Percentiles rank a stretch among this genome's conserved stretches.
Conservation (phyloP, 176 grass and related monocot genomes). For the Puccinellia tenuiflora region DNA sequence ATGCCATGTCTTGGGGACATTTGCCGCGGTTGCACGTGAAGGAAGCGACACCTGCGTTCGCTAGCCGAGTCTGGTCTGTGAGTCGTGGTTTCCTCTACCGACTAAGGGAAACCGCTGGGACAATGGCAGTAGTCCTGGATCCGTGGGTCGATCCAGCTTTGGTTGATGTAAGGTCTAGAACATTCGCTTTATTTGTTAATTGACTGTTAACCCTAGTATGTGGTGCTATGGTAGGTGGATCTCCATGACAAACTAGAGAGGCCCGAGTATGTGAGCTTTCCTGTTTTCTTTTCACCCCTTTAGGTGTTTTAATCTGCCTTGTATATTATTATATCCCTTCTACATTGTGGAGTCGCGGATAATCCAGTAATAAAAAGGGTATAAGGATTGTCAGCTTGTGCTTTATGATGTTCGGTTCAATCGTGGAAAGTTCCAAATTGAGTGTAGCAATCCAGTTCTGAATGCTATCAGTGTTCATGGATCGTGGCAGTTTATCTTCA, state of each 20-base stretch:
- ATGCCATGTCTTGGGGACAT: slow-evolving; percentile 5
- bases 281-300: slow-evolving; percentile 12
- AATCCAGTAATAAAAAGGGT: slow-evolving; percentile 15
- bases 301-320: slow-evolving; percentile 29
- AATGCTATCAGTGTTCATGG: neutral
- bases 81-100: neutral
- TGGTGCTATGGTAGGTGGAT: slow-evolving; percentile 31
- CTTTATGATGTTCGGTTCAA: neutral
- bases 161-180: slow-evolving; percentile 40
- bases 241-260: slow-evolving; percentile 30
- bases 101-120: slow-evolving; percentile 18
- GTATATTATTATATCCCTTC: slow-evolving; percentile 32
- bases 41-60: slow-evolving; percentile 37
- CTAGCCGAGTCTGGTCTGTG: slow-evolving; percentile 26
- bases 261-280: slow-evolving; percentile 30
- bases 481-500: neutral
- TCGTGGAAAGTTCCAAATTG: neutral
- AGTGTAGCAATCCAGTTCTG: neutral
- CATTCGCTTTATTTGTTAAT: slow-evolving; percentile 54
- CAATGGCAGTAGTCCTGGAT: slow-evolving; percentile 7
- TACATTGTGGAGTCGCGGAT: slow-evolving; percentile 15
- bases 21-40: slow-evolving; percentile 21
- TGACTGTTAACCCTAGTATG: slow-evolving; percentile 41
- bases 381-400: neutral
- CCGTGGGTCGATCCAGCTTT: slow-evolving; percentile 18